Evolutionary conservation across 2,329 filamentous ascomycete species (phyloP), one percentile per base, ranked within the genome.

Genomic region (Clonostachys sp.): DNA sequence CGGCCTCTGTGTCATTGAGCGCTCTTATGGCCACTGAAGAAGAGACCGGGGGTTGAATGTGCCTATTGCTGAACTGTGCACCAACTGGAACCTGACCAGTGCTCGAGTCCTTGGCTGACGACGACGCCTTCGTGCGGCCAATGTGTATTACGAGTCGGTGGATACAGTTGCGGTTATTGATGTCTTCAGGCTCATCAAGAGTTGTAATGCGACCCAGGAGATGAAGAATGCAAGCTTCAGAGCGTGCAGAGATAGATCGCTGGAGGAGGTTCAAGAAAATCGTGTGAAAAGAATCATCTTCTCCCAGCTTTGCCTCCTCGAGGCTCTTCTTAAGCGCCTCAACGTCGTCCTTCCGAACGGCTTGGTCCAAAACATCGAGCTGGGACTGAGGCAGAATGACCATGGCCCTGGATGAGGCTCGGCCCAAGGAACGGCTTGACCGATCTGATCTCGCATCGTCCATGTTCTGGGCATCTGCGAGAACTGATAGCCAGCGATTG

Each of bases 71-170:
- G 57, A 90, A 68, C 66, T 77, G 75, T 14, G 70, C 72, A 42
- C 70, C 69, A 6, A 71, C 67, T 5, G 74, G 71, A 30, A 79
- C 72, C 0, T 73, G 69, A 38, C 70, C 73, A 36, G 79, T 69
- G 14, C 77, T 75, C 38, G 78, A 68, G 17, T 78, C 73, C 17
- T 76, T 64, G 45, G 83, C 79, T 4, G 66, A 58, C 1, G 69
- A 64, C 1, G 66, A 61, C 2, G 73, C 72, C 52, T 80, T 80
- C n/a, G 86, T 83, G 44, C 92, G 84, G 16, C 92, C 91, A 56
- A 96, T 95, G 17, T 91, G 86, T 50, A 97, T 95, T 40, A 99
- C 87, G 3, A 97, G 75, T 9, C 94, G 85, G 63, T 99, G 94
- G 44, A 99, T 82, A 62, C 90, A 94, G 62, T 96, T 99, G 12